Evolutionary conservation across 2,329 filamentous ascomycete genomes (phyloP), one percentile per base, ranked within the genome.

Genomic region (Aureobasidium subglaciale): DNA sequence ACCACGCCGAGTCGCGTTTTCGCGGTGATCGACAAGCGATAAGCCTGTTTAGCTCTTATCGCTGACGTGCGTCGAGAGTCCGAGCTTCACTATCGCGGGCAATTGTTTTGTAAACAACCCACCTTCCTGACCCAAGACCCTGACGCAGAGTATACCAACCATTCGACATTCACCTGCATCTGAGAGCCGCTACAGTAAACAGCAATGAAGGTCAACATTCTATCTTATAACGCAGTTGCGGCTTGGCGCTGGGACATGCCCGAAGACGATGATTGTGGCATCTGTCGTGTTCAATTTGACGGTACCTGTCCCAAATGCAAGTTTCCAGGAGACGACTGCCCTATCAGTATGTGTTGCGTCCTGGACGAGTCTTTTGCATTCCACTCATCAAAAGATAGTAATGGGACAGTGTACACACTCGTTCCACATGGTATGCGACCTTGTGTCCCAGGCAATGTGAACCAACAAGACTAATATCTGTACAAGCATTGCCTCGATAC

Each of bases 161-260:
- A 22, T 2, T 16, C 22, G 22, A 15, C 7, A 42, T n/a, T n/a
- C 20, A 27, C n/a, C 11, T 16, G 5, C 15, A n/a, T n/a, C 22
- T 11, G 15, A 5, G 3, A 29, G 22, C 20, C 3, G 9, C 5
- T 8, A 20, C 30, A 1, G 0, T 20, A n/a, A 2, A 48, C 37
- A 25, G 29, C 16, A 53, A 99, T 99, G 93, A 97, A 96, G 74
- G 90, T 97, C 75, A 93, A 84, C 45, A 93, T 97, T 73, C 88
- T 86, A 66, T 83, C 89, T 68, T 97, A 92, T 90, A 87, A 93
- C 66, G 88, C 90, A 4, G 90, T 99, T 60, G 93, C 93, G 16
- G 92, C 90, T 55, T 99, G 93, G 93, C 85, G 89, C 61, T 99
- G 93, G 93, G 89, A 97, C 70, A 88, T 97, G 66, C 90, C 92